phyloP scores from a whole-genome alignment of 768 basidiomycete genomes.

The Clitopilus passeckerianus region DNA sequence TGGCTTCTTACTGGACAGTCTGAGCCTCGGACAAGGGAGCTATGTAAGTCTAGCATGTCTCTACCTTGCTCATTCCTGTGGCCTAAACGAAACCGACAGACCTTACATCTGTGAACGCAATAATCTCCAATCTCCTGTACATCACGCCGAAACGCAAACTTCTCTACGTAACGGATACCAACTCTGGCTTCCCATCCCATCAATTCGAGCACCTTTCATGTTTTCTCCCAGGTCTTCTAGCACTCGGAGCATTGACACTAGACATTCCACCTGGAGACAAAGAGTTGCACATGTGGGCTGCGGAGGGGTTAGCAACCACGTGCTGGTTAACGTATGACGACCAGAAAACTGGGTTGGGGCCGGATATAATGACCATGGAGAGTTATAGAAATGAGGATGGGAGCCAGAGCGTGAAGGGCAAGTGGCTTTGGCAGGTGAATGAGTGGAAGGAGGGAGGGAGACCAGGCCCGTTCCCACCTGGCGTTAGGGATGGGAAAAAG shows the following conservation, averaged over 20 bases:
- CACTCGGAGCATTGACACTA: conserved; percentile 46
- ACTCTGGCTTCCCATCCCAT: conserved; percentile 28
- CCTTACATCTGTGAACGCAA: conserved; percentile 44
- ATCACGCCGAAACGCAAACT: conserved; percentile 47
- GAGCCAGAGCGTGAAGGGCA: conserved; percentile 13
- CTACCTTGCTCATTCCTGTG: conserved; percentile 21
- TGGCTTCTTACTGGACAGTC: conserved; percentile 53
- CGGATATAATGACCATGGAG: conserved; percentile 44
- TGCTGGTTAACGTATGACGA: conserved; percentile 65
- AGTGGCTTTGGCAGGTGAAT: conserved; percentile 34
- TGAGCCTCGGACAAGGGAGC: conserved; percentile 46
- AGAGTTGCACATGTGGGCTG: conserved; percentile 53
- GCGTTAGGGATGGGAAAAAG: conserved; percentile 19
- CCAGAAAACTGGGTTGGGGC: conserved; percentile 56
- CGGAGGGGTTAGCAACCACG: conserved; percentile 55
- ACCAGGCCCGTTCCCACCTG: conserved; percentile 27
- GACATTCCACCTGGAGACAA: conserved; percentile 27
- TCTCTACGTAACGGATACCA: conserved; percentile 51
- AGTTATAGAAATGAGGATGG: conserved; percentile 5
- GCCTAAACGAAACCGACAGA: conserved; percentile 19
- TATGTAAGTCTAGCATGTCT: conserved; percentile 43
- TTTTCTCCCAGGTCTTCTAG: conserved; percentile 59
- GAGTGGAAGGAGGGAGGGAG: conserved; percentile 37
- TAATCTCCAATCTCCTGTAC: conserved; percentile 50
- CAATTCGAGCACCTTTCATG: conserved; percentile 61